phyloP scores from a whole-genome alignment of 129 eudicot species.

The Glebionis coronaria region DNA sequence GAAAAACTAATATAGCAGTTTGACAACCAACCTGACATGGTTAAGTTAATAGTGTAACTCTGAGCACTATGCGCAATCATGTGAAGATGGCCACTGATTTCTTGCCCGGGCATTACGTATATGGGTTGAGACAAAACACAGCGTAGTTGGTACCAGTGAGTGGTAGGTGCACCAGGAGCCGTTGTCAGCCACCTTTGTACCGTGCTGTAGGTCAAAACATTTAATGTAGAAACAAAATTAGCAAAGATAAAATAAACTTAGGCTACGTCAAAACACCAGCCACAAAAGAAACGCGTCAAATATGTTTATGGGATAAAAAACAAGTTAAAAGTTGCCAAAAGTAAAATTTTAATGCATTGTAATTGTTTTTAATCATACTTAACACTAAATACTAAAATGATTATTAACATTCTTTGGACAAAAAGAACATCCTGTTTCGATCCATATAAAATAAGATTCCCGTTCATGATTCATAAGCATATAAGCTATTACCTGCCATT shows the following conservation, averaged over 20 bases:
- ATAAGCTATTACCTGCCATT: slow-evolving; percentile 66
- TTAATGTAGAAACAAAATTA: not conserved
- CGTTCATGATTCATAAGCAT: not conserved
- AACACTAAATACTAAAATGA: not conserved
- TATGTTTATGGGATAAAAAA: not conserved
- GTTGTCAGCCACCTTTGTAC: slow-evolving; percentile 97
- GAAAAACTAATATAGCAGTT: not conserved
- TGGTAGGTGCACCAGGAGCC: slow-evolving; percentile 98
- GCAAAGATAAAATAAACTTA: too few relatives aligned
- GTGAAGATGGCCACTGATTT: slow-evolving; percentile 77
- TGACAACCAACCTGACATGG: slow-evolving; percentile 71
- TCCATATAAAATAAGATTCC: not conserved
- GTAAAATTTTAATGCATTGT: not conserved
- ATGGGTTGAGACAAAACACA: slow-evolving; percentile 91
- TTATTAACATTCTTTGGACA: not conserved
- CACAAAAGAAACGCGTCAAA: not conserved
- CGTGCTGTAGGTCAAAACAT: slow-evolving; percentile 43
- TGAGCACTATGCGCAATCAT: slow-evolving; percentile 96
- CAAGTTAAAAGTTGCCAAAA: not conserved
- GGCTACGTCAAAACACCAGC: too few relatives aligned
- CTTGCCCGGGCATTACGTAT: slow-evolving; percentile 97
- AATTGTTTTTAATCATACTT: not conserved
- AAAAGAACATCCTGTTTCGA: not conserved
- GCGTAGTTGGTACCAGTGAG: slow-evolving; percentile 97
- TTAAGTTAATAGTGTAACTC: slow-evolving; percentile 82